Conservation (phyloP, 192 early-diverging fungal species). For the Coemansia sp. region DNA sequence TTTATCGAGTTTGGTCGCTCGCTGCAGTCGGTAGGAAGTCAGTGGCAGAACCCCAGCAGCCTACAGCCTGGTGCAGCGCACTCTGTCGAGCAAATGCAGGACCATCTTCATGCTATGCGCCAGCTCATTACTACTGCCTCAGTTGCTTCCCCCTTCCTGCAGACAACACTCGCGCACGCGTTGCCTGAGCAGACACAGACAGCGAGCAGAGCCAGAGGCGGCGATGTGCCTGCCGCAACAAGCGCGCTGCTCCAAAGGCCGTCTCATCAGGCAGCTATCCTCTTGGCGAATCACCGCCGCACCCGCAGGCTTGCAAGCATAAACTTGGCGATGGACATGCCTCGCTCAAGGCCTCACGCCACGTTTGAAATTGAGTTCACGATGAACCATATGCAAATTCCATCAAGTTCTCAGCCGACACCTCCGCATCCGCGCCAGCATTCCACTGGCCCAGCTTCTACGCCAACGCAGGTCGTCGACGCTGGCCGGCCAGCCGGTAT, state of each 20-base stretch:
- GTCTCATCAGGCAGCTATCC: not conserved
- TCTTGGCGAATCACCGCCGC: not conserved
- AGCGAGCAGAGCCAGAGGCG: not conserved
- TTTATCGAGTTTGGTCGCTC: conserved; percentile 38
- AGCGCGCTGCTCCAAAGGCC: not conserved
- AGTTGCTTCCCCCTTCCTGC: conserved; percentile 26
- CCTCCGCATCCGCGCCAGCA: not conserved
- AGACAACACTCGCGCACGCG: conserved; percentile 7
- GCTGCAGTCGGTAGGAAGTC: conserved; percentile 23
- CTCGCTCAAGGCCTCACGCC: not conserved
- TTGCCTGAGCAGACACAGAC: not conserved
- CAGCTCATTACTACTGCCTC: conserved; percentile 15
- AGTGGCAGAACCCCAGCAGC: conserved; percentile 17
- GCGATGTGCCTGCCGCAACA: not conserved
- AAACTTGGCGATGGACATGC: not conserved
- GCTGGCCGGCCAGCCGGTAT: not conserved
- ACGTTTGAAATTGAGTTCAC: not conserved
- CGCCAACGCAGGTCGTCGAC: not conserved
- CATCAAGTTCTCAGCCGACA: not conserved
- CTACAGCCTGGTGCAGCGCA: not conserved
- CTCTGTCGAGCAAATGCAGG: conserved; percentile 14
- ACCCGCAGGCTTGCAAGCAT: not conserved
- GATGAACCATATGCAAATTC: not conserved
- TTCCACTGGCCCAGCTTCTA: not conserved
- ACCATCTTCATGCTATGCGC: conserved; percentile 7